Conservation (phyloP, 805 yeast species). For the Grigorovia yakushimaensis region DNA sequence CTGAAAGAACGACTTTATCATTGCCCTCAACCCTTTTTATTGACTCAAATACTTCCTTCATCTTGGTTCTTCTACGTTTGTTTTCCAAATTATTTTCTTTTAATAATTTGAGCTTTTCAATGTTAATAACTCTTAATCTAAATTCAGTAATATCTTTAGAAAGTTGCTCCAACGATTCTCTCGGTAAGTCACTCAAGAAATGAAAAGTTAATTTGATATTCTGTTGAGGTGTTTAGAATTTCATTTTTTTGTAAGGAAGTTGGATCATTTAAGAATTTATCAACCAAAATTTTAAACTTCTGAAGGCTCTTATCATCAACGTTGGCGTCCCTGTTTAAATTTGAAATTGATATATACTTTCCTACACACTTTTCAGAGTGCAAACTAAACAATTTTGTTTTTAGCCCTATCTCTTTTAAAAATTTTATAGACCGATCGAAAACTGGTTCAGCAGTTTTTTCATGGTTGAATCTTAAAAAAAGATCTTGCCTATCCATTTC, state of each 20-base stretch:
- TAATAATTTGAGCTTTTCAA: constrained; percentile 42
- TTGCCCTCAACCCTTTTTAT: constrained; percentile 9
- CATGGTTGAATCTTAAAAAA: not conserved
- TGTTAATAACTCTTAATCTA: constrained; percentile 42
- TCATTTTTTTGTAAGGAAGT: not conserved
- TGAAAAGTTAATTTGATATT: constrained; percentile 21
- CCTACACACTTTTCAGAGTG: constrained; percentile 1
- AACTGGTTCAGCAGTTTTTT: not conserved
- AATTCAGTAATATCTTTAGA: constrained; percentile 44
- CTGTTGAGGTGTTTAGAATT: not conserved
- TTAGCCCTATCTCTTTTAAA: not conserved
- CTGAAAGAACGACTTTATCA: constrained; percentile 3
- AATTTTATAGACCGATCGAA: not conserved
- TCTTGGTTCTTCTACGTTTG: constrained; percentile 16
- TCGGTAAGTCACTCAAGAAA: constrained; percentile 25
- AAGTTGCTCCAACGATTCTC: constrained; percentile 20
- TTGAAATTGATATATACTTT: no score
- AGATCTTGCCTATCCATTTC: not conserved
- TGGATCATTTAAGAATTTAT: not conserved
- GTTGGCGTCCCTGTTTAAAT: constrained; percentile 2
- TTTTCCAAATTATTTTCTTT: constrained; percentile 30
- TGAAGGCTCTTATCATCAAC: not conserved
- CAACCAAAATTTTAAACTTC: not conserved
- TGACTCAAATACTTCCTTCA: constrained; percentile 22
- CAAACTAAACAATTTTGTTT: not conserved